Percentiles rank a stretch among this genome's conserved stretches.
phyloP scores from a whole-genome alignment of 805 yeast genomes.

The Cyberlindnera maritima region DNA sequence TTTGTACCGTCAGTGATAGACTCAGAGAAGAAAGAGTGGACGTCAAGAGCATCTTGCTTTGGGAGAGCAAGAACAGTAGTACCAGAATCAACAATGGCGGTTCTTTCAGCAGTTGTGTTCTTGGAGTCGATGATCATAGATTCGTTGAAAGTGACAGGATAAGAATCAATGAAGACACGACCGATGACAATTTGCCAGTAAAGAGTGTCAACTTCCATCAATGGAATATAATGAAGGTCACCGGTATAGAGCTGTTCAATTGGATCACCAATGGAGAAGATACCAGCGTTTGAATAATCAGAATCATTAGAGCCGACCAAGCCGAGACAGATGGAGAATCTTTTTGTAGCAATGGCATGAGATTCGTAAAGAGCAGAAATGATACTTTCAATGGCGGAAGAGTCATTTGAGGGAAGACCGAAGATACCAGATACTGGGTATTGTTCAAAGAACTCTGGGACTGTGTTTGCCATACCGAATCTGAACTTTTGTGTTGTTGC shows the following conservation, averaged over 20 bases:
- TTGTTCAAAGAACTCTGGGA: constrained; percentile 50
- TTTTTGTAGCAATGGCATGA: constrained; percentile 32
- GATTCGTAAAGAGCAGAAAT: constrained; percentile 37
- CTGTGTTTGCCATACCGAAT: constrained; percentile 52
- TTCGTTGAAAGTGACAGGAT: constrained; percentile 33
- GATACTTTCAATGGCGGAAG: constrained; percentile 37
- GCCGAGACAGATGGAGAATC: constrained; percentile 48
- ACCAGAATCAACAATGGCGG: constrained; percentile 61
- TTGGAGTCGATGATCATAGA: constrained; percentile 3
- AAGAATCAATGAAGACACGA: constrained; percentile 34
- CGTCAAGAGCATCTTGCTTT: constrained; percentile 46
- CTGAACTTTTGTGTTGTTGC: constrained; percentile 38
- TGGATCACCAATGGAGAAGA: constrained; percentile 43
- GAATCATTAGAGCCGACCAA: constrained; percentile 22
- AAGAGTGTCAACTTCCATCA: constrained; percentile 33
- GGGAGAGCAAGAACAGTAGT: constrained; percentile 62
- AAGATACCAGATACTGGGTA: constrained; percentile 59
- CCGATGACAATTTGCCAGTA: constrained; percentile 54
- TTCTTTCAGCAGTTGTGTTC: constrained; percentile 28
- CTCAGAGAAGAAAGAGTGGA: constrained; percentile 50
- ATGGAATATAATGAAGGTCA: constrained; percentile 38
- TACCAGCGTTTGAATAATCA: constrained; percentile 32
- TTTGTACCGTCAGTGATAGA: constrained; percentile 59
- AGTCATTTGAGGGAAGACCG: constrained; percentile 51
- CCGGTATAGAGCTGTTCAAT: constrained; percentile 37